A percentile compares a stretch with the other conserved stretches of the same genome.
Evolutionary conservation across 306 rosid species (phyloP).

Genomic region (Geum urbanum): DNA sequence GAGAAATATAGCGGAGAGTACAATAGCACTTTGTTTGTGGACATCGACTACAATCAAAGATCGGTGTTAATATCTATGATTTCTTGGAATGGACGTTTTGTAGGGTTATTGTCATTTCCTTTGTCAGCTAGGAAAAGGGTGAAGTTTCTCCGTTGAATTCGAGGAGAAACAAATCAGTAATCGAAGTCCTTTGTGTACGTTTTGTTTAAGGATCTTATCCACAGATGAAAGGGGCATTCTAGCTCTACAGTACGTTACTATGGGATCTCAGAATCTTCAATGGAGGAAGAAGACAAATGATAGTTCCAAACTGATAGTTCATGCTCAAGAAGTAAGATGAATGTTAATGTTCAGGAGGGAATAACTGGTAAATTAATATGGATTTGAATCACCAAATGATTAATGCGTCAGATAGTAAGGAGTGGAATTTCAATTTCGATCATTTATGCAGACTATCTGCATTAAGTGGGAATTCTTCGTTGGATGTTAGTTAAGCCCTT

Average conservation of each 20-base stretch:
- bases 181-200: no score
- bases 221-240: no score
- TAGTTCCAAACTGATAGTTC: constrained; percentile 45
- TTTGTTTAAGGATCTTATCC: no score
- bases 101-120: constrained; percentile 30
- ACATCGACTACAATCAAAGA: constrained; percentile 28
- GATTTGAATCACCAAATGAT: constrained; percentile 20
- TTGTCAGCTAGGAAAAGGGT: constrained; percentile 17
- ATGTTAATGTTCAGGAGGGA: constrained; percentile 32
- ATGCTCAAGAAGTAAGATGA: constrained; percentile 53
- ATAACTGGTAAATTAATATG: constrained; percentile 33
- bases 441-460: constrained; percentile 27
- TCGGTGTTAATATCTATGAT: constrained; percentile 30
- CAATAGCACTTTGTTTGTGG: constrained; percentile 27
- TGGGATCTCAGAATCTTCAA: neutral
- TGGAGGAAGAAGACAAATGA: neutral
- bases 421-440: constrained; percentile 29
- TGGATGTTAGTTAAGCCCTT: constrained; percentile 33
- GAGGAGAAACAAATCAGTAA: no score
- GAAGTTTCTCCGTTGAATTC: constrained; percentile 26
- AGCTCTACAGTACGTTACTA: neutral
- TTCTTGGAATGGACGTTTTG: constrained; percentile 35
- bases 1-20: constrained; percentile 31
- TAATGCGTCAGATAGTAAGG: constrained; percentile 25
- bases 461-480: constrained; percentile 40